Evolutionary conservation across 805 yeast genomes (phyloP).

Genomic region (Blastobotrys terrestris): DNA sequence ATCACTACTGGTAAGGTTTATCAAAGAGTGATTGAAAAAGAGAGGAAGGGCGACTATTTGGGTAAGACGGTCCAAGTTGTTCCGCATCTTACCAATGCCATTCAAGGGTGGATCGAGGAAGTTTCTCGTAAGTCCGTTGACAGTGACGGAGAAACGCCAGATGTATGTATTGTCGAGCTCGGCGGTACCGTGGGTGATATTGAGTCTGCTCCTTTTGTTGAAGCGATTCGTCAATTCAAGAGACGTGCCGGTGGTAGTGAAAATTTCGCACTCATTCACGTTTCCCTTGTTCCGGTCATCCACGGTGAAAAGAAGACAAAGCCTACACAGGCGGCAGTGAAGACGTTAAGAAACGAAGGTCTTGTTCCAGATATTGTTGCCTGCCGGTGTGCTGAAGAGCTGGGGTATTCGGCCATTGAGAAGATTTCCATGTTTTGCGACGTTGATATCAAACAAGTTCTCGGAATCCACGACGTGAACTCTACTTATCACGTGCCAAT

Average conservation of each 20-base stretch:
- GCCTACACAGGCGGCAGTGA: conserved; percentile 98
- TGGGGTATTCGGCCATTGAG: conserved; percentile 80
- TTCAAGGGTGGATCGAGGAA: conserved; percentile 97
- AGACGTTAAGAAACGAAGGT: conserved; percentile 92
- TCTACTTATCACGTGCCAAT: conserved; percentile 97
- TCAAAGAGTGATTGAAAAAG: conserved; percentile 87
- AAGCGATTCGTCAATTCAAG: conserved; percentile 98
- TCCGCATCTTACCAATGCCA: conserved; percentile 95
- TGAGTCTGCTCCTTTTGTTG: conserved; percentile 97
- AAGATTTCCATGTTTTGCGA: conserved; percentile 99
- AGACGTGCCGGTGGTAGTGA: conserved; percentile 84
- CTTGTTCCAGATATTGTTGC: conserved; percentile 96
- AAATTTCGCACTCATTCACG: conserved; percentile 93
- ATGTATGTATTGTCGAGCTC: conserved; percentile 91
- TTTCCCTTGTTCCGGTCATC: conserved; percentile 93
- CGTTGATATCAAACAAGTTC: conserved; percentile 96
- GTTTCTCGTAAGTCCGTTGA: conserved; percentile 92
- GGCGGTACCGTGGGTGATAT: conserved; percentile 99
- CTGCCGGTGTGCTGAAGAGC: conserved; percentile 84
- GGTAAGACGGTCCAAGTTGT: conserved; percentile 99
- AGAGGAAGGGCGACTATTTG: conserved; percentile 92
- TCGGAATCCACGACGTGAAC: conserved; percentile 94
- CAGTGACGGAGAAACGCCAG: conserved; percentile 80
- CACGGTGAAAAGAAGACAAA: conserved; percentile 99
- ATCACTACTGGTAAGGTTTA: conserved; percentile 98